Conservation (phyloP, 2,329 filamentous ascomycete genomes). For the Fusarium sp. region DNA sequence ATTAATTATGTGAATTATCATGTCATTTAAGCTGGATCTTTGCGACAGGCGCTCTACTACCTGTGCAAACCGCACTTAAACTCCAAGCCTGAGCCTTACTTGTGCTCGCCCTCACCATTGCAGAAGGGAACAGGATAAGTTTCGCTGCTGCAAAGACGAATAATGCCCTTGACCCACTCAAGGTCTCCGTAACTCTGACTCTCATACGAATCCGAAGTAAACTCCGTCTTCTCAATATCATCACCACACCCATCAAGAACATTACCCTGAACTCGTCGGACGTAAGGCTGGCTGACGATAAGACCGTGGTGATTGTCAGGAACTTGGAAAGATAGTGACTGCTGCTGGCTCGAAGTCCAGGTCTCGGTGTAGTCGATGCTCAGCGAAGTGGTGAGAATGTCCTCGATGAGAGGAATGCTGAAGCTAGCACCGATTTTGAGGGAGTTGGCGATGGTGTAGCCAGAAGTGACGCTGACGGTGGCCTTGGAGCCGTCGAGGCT, state of each 20-base stretch:
- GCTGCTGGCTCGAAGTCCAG: conserved; percentile 27
- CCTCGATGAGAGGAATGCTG: neutral
- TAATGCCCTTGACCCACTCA: conserved; percentile 38
- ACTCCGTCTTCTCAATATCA: conserved; percentile 9
- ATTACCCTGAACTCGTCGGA: conserved; percentile 28
- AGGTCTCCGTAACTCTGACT: conserved; percentile 30
- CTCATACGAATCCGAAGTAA: conserved; percentile 26
- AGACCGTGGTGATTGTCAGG: conserved; percentile 27
- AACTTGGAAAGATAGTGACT: conserved; percentile 27
- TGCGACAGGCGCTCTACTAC: too few species aligned
- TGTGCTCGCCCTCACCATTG: conserved; percentile 29
- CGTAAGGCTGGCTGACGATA: conserved; percentile 39
- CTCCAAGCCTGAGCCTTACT: neutral
- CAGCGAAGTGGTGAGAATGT: conserved; percentile 9
- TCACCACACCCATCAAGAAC: conserved; percentile 30
- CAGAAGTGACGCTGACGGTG: conserved; percentile 18
- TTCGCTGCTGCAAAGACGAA: conserved; percentile 35
- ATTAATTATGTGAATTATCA: neutral
- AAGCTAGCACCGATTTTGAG: conserved; percentile 6
- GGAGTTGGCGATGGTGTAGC: conserved; percentile 29
- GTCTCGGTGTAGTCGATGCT: conserved; percentile 21
- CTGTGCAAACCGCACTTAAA: fast-evolving
- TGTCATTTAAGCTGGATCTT: fast-evolving
- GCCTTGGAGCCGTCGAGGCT: conserved; percentile 23
- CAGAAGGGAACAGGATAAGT: conserved; percentile 36